Conservation (phyloP, 805 yeast genomes). For the Lipomyces spencermartinsiae region DNA sequence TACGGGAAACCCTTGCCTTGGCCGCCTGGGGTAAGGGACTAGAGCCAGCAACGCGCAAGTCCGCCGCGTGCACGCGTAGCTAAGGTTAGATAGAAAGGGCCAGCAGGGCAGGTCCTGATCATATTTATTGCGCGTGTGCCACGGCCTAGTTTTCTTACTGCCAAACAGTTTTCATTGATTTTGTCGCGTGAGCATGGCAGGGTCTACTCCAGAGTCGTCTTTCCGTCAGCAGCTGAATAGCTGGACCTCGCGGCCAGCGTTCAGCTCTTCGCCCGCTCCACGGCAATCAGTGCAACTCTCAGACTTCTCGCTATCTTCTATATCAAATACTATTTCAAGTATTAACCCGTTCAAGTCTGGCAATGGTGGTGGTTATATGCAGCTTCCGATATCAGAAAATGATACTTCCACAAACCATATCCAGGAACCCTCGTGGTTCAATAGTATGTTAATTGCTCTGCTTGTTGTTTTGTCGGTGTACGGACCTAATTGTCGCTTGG, state of each 20-base stretch:
- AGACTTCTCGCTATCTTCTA: constrained; percentile 28
- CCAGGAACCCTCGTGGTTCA: constrained; percentile 74
- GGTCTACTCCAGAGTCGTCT: constrained; percentile 25
- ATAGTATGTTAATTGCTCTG: constrained; percentile 37
- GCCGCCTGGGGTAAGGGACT: neutral
- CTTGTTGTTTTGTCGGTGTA: neutral
- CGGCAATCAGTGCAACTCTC: constrained; percentile 20
- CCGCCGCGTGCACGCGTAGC: neutral
- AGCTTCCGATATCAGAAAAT: constrained; percentile 68
- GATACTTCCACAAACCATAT: constrained; percentile 53
- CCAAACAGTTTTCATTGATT: neutral
- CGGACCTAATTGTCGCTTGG: neutral
- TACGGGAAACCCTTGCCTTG: neutral
- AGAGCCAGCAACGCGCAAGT: no score
- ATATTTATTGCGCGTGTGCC: neutral
- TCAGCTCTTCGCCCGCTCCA: constrained; percentile 23
- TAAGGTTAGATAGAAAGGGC: neutral
- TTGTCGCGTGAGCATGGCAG: constrained; percentile 7
- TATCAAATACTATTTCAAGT: constrained; percentile 19
- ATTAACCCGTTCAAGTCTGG: constrained; percentile 32
- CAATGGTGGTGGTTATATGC: constrained; percentile 51
- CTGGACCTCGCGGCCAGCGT: constrained; percentile 32
- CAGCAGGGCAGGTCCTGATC: neutral
- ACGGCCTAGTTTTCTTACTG: neutral
- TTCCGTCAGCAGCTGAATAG: constrained; percentile 35